A percentile compares a stretch with the other conserved stretches of the same genome.
These are phyloP conservation scores for Aristolochia californica DNA, from an alignment of 164 flowering plant genomes.

Conservation along the genomic window DNA sequence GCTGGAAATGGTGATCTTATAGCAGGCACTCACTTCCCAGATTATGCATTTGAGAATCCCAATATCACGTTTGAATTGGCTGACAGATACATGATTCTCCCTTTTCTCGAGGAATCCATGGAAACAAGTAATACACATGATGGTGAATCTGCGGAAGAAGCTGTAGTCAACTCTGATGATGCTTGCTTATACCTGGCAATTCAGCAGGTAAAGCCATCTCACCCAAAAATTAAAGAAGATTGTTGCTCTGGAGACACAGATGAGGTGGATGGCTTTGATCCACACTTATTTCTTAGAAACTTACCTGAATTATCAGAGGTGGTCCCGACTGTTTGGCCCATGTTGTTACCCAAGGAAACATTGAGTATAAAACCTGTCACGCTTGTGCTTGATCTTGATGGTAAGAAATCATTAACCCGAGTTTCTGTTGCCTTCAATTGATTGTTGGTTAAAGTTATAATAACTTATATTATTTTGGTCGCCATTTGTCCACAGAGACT, in stretches of 20 bases:
- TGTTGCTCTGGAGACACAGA: constrained; percentile 23
- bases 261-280: constrained; percentile 54
- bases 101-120: constrained; percentile 50
- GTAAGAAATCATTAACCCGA: constrained; percentile 25
- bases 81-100: constrained; percentile 51
- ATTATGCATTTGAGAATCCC: constrained; percentile 33
- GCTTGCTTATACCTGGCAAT: constrained; percentile 45
- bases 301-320: constrained; percentile 59
- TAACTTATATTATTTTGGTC: neutral
- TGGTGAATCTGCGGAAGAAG: constrained; percentile 27
- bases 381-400: constrained; percentile 96
- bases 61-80: constrained; percentile 43
- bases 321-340: constrained; percentile 29
- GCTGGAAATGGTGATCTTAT: constrained; percentile 21
- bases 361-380: constrained; percentile 51
- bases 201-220: constrained; percentile 38
- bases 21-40: constrained; percentile 24
- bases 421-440: neutral
- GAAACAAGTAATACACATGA: constrained; percentile 23
- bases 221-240: constrained; percentile 28
- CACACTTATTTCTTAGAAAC: constrained; percentile 45
- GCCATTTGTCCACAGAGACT: constrained; percentile 55
- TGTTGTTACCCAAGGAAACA: constrained; percentile 29
- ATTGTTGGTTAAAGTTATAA: neutral
- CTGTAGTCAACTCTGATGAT: constrained; percentile 23